phyloP scores from a whole-genome alignment of 2,329 filamentous ascomycete genomes.

The Colletotrichum viniferum region DNA sequence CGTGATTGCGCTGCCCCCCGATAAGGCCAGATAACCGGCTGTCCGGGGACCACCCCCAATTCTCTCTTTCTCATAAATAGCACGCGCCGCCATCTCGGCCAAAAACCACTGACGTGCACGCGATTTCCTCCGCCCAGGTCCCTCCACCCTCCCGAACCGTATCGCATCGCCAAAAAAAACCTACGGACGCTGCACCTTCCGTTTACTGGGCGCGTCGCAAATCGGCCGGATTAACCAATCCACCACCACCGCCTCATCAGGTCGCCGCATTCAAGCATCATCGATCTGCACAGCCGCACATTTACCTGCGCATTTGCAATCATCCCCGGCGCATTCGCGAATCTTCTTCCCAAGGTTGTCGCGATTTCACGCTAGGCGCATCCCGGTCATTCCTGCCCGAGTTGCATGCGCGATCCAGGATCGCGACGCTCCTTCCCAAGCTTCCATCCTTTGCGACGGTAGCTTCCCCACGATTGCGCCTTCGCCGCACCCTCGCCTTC shows the following conservation, averaged over 20 bases:
- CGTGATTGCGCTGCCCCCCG: conserved; percentile 30
- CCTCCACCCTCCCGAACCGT: conserved; percentile 27
- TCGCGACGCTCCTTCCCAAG: not conserved
- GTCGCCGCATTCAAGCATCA: not conserved
- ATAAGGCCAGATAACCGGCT: conserved; percentile 41
- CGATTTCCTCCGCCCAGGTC: conserved; percentile 45
- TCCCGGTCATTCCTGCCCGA: not conserved
- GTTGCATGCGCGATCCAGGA: not conserved
- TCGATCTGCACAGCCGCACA: not conserved
- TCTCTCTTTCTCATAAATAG: conserved; percentile 48
- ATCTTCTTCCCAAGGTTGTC: not conserved
- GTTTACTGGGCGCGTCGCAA: not conserved
- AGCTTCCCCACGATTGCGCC: not conserved
- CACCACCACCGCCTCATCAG: not conserved
- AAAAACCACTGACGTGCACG: conserved; percentile 50
- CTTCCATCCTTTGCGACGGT: not conserved
- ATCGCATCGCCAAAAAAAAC: conserved; percentile 7
- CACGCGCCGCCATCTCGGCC: conserved; percentile 47
- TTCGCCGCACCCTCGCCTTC: not conserved
- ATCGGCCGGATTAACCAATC: conserved; percentile 14
- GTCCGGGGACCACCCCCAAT: conserved; percentile 34
- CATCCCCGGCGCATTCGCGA: not conserved
- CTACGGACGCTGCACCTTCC: not conserved
- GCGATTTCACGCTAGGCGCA: not conserved
- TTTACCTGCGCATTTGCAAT: not conserved